Percentiles rank a stretch among this genome's conserved stretches.
Evolutionary conservation across 371 early-diverging fungal species (phyloP).

Genomic region (Batkoa obscura): DNA sequence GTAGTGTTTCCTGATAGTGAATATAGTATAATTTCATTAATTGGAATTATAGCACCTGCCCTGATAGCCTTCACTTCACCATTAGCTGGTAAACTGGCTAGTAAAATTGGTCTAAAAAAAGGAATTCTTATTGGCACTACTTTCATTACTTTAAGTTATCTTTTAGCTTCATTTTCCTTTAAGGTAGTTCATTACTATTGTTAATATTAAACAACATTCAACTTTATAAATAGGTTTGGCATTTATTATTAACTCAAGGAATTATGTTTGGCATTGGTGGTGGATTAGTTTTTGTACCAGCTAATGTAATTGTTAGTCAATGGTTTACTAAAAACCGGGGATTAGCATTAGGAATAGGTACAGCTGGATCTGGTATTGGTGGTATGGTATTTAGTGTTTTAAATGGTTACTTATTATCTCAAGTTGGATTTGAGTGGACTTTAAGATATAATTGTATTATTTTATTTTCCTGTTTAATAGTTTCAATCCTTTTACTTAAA

Average conservation of each 20-base stretch:
- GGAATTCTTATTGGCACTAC: slow-evolving; percentile 17
- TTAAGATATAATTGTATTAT: slow-evolving; percentile 12
- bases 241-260: slow-evolving; percentile 44
- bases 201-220: no score
- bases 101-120: slow-evolving; percentile 17
- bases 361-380: slow-evolving; percentile 40
- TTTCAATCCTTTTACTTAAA: not conserved
- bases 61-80: slow-evolving; percentile 19
- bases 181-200: no score
- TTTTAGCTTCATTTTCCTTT: slow-evolving; percentile 23
- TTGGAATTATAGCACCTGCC: slow-evolving; percentile 21
- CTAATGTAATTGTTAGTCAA: slow-evolving; percentile 24
- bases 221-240: slow-evolving; percentile 23
- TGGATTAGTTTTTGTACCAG: slow-evolving; percentile 28
- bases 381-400: slow-evolving; percentile 21
- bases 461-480: slow-evolving; percentile 10
- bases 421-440: slow-evolving; percentile 14
- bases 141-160: slow-evolving; percentile 16
- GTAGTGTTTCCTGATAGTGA: slow-evolving; percentile 14
- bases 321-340: slow-evolving; percentile 36
- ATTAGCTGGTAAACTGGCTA: slow-evolving; percentile 16
- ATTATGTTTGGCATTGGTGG: slow-evolving; percentile 42
- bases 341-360: slow-evolving; percentile 38
- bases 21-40: slow-evolving; percentile 18
- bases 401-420: slow-evolving; percentile 10